Evolutionary conservation across 1,139 yeast species (phyloP).

Genomic region (Debaryomyces sp.): DNA sequence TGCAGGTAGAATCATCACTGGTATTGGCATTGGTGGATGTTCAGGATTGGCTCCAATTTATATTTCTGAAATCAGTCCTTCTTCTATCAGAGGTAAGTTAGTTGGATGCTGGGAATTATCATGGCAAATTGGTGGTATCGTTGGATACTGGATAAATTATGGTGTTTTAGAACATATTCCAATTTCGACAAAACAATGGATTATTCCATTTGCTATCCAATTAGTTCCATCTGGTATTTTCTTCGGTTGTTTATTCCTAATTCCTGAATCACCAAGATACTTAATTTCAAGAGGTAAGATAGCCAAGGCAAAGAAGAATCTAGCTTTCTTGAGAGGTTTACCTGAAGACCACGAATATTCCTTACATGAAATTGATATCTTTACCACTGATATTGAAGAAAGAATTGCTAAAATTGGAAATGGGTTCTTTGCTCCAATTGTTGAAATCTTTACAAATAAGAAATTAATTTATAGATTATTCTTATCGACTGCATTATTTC

Average conservation of each 20-base stretch:
- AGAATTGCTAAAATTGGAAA: constrained; percentile 22
- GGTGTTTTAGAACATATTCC: constrained; percentile 35
- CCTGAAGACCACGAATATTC: constrained; percentile 29
- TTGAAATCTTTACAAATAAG: constrained; percentile 22
- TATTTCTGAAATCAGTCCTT: constrained; percentile 34
- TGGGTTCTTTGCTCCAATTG: constrained; percentile 32
- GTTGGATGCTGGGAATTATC: constrained; percentile 54
- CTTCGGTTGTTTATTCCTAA: constrained; percentile 36
- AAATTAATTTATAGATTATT: constrained; percentile 28
- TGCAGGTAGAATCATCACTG: constrained; percentile 39
- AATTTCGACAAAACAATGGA: constrained; percentile 31
- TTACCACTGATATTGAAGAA: constrained; percentile 25
- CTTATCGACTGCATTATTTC: constrained; percentile 30
- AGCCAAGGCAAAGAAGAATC: constrained; percentile 36
- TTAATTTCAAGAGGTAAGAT: constrained; percentile 35
- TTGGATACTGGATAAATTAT: constrained; percentile 35
- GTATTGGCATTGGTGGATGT: constrained; percentile 39
- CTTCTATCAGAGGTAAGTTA: constrained; percentile 36
- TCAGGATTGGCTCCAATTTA: constrained; percentile 38
- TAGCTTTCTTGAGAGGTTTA: constrained; percentile 32
- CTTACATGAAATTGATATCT: constrained; percentile 26
- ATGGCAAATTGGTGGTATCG: constrained; percentile 53
- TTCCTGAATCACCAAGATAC: constrained; percentile 55
- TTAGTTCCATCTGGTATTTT: constrained; percentile 46
- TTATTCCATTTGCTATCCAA: constrained; percentile 44